Percentiles rank a stretch among this genome's conserved stretches.
Evolutionary conservation across 441 rosid genomes (phyloP).

Genomic region (Brassica balearica): DNA sequence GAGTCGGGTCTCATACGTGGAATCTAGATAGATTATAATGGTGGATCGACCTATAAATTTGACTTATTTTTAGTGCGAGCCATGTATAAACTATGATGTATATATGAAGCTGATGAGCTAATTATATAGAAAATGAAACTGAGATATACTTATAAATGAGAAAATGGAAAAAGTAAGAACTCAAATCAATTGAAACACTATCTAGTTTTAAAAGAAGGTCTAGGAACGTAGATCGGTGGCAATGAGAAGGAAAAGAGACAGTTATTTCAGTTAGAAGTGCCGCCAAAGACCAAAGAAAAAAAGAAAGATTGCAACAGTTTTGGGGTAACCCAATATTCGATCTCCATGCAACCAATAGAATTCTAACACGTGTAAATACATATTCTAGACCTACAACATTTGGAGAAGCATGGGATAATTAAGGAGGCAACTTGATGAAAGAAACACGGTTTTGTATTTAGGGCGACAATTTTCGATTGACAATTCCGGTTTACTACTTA

Average conservation of each 20-base stretch:
- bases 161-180: too few species aligned
- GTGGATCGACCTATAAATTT: too few species aligned
- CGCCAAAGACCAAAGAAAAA: slow-evolving; percentile 27
- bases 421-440: slow-evolving; percentile 35
- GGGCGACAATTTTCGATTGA: slow-evolving; percentile 13
- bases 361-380: slow-evolving; percentile 16
- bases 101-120: too few species aligned
- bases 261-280: slow-evolving; percentile 50
- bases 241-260: slow-evolving; percentile 2
- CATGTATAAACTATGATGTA: too few species aligned
- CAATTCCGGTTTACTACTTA: slow-evolving; percentile 13
- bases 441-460: slow-evolving; percentile 38
- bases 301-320: slow-evolving; percentile 42
- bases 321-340: slow-evolving; percentile 42
- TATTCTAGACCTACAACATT: slow-evolving; percentile 44
- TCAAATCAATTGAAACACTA: too few species aligned
- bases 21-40: too few species aligned
- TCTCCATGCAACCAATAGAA: slow-evolving; percentile 35
- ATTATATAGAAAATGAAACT: too few species aligned
- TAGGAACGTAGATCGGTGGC: too few species aligned
- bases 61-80: too few species aligned
- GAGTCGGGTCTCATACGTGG: too few species aligned
- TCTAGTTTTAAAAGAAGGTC: too few species aligned
- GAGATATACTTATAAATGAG: too few species aligned
- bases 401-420: slow-evolving; percentile 44